Conservation (phyloP, 495 filamentous ascomycete genomes). For the Staphylotrichum tortipilum region DNA sequence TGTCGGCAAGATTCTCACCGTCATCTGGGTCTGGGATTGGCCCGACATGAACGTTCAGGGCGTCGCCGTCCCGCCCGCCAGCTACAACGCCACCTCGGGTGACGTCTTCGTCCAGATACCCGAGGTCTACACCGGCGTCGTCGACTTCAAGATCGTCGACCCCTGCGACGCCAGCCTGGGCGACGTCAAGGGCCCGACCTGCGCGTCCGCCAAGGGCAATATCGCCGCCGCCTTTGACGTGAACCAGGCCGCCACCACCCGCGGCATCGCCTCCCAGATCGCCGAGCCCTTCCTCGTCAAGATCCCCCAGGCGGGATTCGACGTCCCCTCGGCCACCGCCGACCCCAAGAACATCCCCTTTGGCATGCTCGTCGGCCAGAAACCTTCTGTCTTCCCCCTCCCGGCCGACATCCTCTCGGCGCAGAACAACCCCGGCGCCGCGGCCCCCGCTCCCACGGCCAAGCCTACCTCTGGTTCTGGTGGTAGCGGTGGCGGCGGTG, state of each 20-base stretch:
- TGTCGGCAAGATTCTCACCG: slow-evolving; percentile 50
- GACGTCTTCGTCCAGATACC: slow-evolving; percentile 35
- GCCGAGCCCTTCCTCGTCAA: slow-evolving; percentile 28
- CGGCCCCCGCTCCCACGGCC: neutral
- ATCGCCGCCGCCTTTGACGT: slow-evolving; percentile 21
- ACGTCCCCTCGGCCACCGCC: slow-evolving; percentile 12
- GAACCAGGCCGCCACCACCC: slow-evolving; percentile 13
- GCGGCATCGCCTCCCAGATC: slow-evolving; percentile 31
- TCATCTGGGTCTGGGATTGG: slow-evolving; percentile 97
- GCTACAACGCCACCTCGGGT: slow-evolving; percentile 10
- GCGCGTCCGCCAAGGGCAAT: slow-evolving; percentile 11
- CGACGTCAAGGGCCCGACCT: slow-evolving; percentile 18
- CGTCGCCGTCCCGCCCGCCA: slow-evolving; percentile 20
- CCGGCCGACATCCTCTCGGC: neutral
- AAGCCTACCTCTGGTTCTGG: neutral
- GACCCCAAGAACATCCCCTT: slow-evolving; percentile 20
- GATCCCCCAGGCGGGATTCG: slow-evolving; percentile 19
- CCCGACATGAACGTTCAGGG: slow-evolving; percentile 35
- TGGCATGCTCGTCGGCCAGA: slow-evolving; percentile 11
- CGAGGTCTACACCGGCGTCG: slow-evolving; percentile 75
- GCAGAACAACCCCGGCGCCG: neutral
- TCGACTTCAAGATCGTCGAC: slow-evolving; percentile 58
- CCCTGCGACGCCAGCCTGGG: slow-evolving; percentile 26
- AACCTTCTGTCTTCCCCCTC: slow-evolving; percentile 7
- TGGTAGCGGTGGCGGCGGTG: no score